Conservation (phyloP, 805 yeast genomes). For the Saitoella complicata region DNA sequence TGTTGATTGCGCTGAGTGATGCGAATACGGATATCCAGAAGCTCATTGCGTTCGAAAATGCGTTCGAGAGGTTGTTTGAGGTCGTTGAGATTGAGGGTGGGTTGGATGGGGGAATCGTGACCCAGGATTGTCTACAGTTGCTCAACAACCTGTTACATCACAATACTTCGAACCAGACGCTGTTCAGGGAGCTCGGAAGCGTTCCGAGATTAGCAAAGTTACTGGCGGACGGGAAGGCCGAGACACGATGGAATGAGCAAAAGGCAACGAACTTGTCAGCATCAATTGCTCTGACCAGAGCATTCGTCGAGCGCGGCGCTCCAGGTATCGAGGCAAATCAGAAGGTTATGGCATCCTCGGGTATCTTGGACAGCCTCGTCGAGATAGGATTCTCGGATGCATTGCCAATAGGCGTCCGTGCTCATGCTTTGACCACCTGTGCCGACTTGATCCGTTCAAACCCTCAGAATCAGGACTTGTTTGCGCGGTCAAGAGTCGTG, state of each 20-base stretch:
- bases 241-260: slow-evolving; percentile 64
- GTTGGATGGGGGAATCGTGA: slow-evolving; percentile 71
- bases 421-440: slow-evolving; percentile 52
- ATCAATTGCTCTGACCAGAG: slow-evolving; percentile 52
- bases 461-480: slow-evolving; percentile 46
- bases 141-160: slow-evolving; percentile 57
- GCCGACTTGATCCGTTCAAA: slow-evolving; percentile 64
- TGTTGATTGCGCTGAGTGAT: slow-evolving; percentile 69
- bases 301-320: slow-evolving; percentile 59
- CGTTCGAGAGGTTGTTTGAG: slow-evolving; percentile 66
- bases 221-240: slow-evolving; percentile 29
- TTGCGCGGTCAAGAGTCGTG: slow-evolving; percentile 76
- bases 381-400: slow-evolving; percentile 49
- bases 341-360: slow-evolving; percentile 34
- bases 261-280: slow-evolving; percentile 48
- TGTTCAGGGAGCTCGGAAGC: slow-evolving; percentile 74
- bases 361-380: slow-evolving; percentile 48
- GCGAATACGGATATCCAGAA: slow-evolving; percentile 79
- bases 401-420: slow-evolving; percentile 51
- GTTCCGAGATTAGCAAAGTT: slow-evolving; percentile 46
- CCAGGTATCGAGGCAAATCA: slow-evolving; percentile 51
- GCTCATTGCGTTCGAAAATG: slow-evolving; percentile 84
- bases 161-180: slow-evolving; percentile 79
- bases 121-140: slow-evolving; percentile 73
- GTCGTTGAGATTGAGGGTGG: slow-evolving; percentile 82